A percentile compares a stretch with the other conserved stretches of the same genome.
Conservation (phyloP, 306 rosid genomes). For the Glycyrrhiza uralensis region DNA sequence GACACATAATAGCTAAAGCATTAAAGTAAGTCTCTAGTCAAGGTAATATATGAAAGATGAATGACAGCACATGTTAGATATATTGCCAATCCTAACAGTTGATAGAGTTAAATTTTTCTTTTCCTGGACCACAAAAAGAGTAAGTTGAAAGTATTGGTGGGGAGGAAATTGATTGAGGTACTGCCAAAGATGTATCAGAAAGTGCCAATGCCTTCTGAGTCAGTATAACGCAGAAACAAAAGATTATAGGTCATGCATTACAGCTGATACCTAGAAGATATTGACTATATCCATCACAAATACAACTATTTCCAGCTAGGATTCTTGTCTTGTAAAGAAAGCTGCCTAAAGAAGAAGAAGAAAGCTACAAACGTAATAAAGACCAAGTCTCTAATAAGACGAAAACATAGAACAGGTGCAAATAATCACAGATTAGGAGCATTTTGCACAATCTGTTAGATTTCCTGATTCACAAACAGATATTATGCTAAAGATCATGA, state of each 20-base stretch:
- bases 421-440: not conserved
- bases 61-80: not conserved
- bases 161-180: not conserved
- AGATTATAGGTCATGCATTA: not conserved
- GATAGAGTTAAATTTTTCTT: not conserved
- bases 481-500: not conserved
- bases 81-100: not conserved
- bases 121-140: not conserved
- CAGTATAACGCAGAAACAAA: not conserved
- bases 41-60: not conserved
- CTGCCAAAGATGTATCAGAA: no score
- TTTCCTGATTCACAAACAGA: no score
- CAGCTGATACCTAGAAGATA: not conserved
- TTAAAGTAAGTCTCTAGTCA: not conserved
- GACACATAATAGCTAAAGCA: not conserved
- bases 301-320: conserved; percentile 6
- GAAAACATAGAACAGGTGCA: not conserved
- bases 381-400: not conserved
- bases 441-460: not conserved
- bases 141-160: not conserved
- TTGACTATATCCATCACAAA: not conserved
- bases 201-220: no score
- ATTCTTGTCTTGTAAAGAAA: not conserved
- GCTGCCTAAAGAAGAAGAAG: not conserved
- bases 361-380: not conserved